Evolutionary conservation across 23 red algal genomes (phyloP), one percentile per base, ranked within the genome.

Genomic region (Gracilariopsis chorda): DNA sequence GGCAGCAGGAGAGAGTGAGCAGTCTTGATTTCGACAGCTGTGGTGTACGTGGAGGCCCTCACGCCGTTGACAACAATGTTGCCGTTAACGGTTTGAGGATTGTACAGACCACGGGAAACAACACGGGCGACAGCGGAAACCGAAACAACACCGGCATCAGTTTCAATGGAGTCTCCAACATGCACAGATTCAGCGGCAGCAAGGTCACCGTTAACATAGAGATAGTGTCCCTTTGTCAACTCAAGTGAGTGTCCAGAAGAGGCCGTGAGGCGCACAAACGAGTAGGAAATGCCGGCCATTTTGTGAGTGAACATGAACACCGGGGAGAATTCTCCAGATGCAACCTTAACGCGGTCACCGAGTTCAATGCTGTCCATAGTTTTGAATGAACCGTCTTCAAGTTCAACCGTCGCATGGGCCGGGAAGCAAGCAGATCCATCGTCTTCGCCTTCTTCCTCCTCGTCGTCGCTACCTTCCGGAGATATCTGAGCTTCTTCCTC

Each of bases 261-360:
- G 42, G 73, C 61, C 5, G 67, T 33, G 32, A 95, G 52, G 40
- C 47, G 58, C 27, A 88, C 86, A 67, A 95, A 91, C 17, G 76
- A 68, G 51, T 87, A 68, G 23, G 48, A 42, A 39, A 57, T 65
- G 49, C 20, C 29, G 47, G 49, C 42, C 48, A 77, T 81, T 51
- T 70, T 92, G 89, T 88, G 92, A 5, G 83, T 82, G 63, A 94
- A 94, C 82, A 94, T 88, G 74, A 88, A 94, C 20, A 94, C 83
- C n/a, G 55, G 55, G 24, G 83, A 88, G 83, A 82, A 89, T 45
- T 44, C 57, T n/a, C 64, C 83, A 27, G 76, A 13, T 48, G 56
- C 88, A 82, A 91, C 88, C 76, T 91, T 91, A 20, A 95, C 92
- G 40, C 49, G 67, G 80, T 95, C 92, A 40, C 92, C 92, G 59